Conservation (phyloP, 2,329 filamentous ascomycete genomes). For the Zasmidium angulare region DNA sequence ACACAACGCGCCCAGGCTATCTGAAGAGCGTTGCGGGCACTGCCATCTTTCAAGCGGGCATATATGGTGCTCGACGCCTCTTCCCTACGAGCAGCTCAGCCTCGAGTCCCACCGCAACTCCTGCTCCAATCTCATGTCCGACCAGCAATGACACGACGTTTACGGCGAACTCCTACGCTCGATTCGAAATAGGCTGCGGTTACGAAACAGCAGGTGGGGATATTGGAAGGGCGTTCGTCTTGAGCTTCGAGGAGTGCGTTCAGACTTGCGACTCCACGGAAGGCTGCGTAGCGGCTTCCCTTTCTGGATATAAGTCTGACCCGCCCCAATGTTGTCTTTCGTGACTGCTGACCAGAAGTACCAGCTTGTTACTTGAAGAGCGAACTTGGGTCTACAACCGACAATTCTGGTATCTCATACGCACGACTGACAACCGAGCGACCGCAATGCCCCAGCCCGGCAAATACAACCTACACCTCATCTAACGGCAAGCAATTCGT, state of each 20-base stretch:
- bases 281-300: conserved; percentile 27
- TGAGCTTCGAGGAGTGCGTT: conserved; percentile 25
- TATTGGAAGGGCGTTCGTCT: conserved; percentile 17
- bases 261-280: conserved; percentile 22
- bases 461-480: conserved; percentile 23
- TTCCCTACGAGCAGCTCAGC: neutral
- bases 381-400: neutral
- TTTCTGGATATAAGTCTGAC: conserved; percentile 16
- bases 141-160: conserved; percentile 19
- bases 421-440: conserved; percentile 3
- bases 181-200: conserved; percentile 26
- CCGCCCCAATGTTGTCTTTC: too few species aligned
- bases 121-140: neutral
- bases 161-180: conserved; percentile 15
- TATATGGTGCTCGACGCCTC: neutral
- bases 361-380: conserved; percentile 11
- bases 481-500: conserved; percentile 20
- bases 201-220: conserved; percentile 30
- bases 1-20: neutral
- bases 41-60: neutral
- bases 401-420: neutral
- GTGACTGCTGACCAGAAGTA: neutral
- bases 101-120: neutral
- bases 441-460: conserved; percentile 19
- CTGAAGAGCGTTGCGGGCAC: neutral